phyloP scores from a whole-genome alignment of 148 eudicot genomes.

The Rhododendron mucronatum region DNA sequence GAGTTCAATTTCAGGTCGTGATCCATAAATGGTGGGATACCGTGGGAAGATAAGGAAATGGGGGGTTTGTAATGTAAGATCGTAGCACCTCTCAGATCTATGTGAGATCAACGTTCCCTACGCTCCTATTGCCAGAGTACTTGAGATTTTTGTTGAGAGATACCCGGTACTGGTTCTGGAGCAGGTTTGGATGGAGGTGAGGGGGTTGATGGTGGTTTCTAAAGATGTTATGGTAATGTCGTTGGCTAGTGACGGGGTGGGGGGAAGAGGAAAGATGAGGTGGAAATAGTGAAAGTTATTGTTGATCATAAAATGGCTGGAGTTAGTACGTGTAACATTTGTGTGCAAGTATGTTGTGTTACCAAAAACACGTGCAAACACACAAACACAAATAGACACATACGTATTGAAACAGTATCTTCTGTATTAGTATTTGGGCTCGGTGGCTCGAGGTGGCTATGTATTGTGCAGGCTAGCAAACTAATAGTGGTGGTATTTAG shows the following conservation, averaged over 20 bases:
- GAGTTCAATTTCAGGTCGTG: not conserved
- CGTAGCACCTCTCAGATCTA: not conserved
- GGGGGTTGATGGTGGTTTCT: not conserved
- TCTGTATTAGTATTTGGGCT: not conserved
- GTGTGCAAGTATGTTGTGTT: not conserved
- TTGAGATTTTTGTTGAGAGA: not conserved
- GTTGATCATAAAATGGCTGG: not conserved
- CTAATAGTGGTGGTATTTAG: not conserved
- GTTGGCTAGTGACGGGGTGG: not conserved
- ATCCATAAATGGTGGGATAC: not conserved
- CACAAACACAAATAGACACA: not conserved
- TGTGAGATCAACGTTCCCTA: not conserved
- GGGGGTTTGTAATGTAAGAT: not conserved
- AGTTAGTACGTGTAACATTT: not conserved
- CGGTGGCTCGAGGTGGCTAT: not conserved
- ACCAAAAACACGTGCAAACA: not conserved
- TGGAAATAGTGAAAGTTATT: not conserved
- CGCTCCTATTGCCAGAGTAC: not conserved
- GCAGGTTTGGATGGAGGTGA: not conserved
- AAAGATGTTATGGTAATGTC: not conserved
- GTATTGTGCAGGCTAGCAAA: not conserved
- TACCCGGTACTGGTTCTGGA: not conserved
- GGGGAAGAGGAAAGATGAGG: not conserved
- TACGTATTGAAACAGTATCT: not conserved
- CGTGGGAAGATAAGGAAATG: not conserved